These are phyloP conservation scores for Myxozyma mucilagina DNA, from an alignment of 805 yeast species.

Conservation along the genomic window DNA sequence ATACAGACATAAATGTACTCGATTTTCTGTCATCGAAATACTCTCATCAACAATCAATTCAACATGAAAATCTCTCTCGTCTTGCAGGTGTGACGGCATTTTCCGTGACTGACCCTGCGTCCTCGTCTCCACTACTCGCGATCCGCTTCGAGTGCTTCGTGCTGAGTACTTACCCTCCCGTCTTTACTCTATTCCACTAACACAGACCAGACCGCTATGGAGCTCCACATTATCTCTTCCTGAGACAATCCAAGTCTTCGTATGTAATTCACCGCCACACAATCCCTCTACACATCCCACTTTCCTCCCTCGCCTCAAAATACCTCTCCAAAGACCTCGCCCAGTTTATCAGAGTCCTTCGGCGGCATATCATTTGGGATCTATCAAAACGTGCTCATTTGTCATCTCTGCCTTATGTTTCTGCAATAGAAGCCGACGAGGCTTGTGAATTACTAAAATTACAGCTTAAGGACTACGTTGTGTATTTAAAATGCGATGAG, in stretches of 20 bases:
- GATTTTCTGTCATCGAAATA: conserved; percentile 15
- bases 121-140: conserved; percentile 20
- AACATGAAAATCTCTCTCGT: conserved; percentile 20
- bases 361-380: conserved; percentile 20
- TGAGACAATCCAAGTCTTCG: not conserved
- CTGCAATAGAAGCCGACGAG: conserved; percentile 28
- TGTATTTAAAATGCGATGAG: conserved; percentile 21
- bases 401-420: conserved; percentile 15
- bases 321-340: conserved; percentile 18
- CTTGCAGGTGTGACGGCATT: conserved; percentile 30
- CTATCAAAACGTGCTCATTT: conserved; percentile 17
- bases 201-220: conserved; percentile 13
- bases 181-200: not conserved
- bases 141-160: conserved; percentile 29
- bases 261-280: conserved; percentile 25
- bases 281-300: conserved; percentile 24
- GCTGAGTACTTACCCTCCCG: conserved; percentile 5
- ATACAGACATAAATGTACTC: not conserved
- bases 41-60: conserved; percentile 11
- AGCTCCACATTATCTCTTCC: conserved; percentile 24
- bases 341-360: conserved; percentile 15
- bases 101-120: conserved; percentile 19
- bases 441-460: conserved; percentile 25
- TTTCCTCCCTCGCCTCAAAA: conserved; percentile 3
- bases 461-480: conserved; percentile 3